Evolutionary conservation across 805 yeast species (phyloP).

Genomic region (Komagataella populi): DNA sequence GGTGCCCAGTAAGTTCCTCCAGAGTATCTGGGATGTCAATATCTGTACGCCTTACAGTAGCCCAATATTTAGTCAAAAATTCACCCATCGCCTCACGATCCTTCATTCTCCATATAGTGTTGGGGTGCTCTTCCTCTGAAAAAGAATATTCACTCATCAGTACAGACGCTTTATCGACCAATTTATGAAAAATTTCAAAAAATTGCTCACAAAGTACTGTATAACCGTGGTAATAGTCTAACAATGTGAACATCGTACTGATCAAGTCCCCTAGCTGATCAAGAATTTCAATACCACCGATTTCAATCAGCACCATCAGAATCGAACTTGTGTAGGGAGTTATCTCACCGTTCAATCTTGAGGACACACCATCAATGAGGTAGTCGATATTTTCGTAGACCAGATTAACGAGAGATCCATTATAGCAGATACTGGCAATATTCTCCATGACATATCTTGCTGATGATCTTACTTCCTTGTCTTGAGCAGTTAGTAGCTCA

Average conservation of each 20-base stretch:
- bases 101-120: conserved; percentile 50
- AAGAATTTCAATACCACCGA: conserved; percentile 57
- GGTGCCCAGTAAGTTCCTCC: conserved; percentile 9
- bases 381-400: conserved; percentile 67
- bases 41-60: conserved; percentile 8
- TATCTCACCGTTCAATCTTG: conserved; percentile 55
- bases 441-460: conserved; percentile 39
- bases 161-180: conserved; percentile 32
- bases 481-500: conserved; percentile 51
- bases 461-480: conserved; percentile 28
- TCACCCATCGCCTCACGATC: conserved; percentile 27
- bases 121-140: conserved; percentile 14
- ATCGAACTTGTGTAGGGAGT: conserved; percentile 65
- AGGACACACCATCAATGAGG: conserved; percentile 64
- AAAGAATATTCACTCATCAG: conserved; percentile 17
- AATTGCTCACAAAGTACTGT: conserved; percentile 57
- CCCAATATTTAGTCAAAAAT: conserved; percentile 24
- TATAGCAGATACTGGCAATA: conserved; percentile 36
- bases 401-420: conserved; percentile 41
- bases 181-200: conserved; percentile 53
- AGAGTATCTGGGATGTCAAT: conserved; percentile 5
- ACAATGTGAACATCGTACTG: conserved; percentile 56
- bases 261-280: conserved; percentile 62
- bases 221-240: conserved; percentile 83
- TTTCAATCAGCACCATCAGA: conserved; percentile 49